Base-by-base conservation (phyloP, 2,329 filamentous ascomycete species). In the Pestalotiopsis sp. region DNA sequence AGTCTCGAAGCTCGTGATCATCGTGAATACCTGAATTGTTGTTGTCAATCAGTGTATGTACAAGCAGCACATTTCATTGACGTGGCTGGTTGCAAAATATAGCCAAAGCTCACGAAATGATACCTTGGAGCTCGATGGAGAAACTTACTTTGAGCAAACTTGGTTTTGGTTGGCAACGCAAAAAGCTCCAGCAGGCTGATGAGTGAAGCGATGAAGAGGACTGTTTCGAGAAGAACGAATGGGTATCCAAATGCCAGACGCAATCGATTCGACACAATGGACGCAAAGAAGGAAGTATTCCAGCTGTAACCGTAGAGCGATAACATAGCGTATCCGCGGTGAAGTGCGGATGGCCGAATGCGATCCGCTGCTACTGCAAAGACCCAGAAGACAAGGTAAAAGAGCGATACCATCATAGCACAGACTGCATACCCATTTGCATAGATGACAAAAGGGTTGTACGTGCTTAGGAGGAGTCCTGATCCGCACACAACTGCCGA, bases 371-470 rank as follows among this genome's bases (percentile, higher is more conserved):
- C 91, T 52, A n/a, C 6, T n/a, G 20, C 6, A 36, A 95, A 84
- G 72, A 93, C 90, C 94, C 95, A 97, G 41, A 93, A 90, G 27
- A 91, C 78, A 68, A 91, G 89, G 75, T 95, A 88, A 84, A 93
- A 97, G 0, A 92, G 84, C 1, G 92, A 91, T 0, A 94, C 77
- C 81, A 93, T 92, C 90, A 95, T 95, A 39, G 89, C 88, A 92
- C 93, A 96, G 73, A 97, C 91, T 5, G 92, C 86, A 77, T 95
- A 97, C 31, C 89, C 86, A 72, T 92, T 95, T 80, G 93, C 94
- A 81, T 97, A 95, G 9, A 95, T 83, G 73, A 97, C 93, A 74
- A 93, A 88, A 0, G 94, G 94, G 75, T 98, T 98, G 76, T 94
- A 81, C 77, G 95, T 95, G 45, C 87, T 87, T 52, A 96, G 75